phyloP scores from a whole-genome alignment of 2,329 filamentous ascomycete genomes.

The Fusarium nisikadoi region DNA sequence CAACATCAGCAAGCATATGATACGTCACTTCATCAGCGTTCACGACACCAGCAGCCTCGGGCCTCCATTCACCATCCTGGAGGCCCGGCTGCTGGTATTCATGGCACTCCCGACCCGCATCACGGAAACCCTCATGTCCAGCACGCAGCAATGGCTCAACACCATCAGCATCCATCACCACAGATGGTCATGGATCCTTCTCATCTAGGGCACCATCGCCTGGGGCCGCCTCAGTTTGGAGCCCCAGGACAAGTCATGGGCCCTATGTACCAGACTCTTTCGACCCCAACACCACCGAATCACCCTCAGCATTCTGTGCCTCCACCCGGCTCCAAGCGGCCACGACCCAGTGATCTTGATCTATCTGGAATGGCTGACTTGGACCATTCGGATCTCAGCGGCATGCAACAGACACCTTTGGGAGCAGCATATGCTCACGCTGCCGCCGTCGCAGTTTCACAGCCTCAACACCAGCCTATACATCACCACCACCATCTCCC shows the following conservation, averaged over 20 bases:
- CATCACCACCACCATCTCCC: conserved; percentile 88
- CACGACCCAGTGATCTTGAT: conserved; percentile 69
- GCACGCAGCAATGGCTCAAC: conserved; percentile 53
- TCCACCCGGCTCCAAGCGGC: conserved; percentile 59
- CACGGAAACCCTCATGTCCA: conserved; percentile 49
- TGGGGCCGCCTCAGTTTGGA: conserved; percentile 65
- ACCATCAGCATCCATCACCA: conserved; percentile 61
- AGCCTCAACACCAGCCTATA: conserved; percentile 60
- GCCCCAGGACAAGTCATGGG: conserved; percentile 59
- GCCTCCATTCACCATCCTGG: conserved; percentile 61
- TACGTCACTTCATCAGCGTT: conserved; percentile 51
- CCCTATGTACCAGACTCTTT: conserved; percentile 63
- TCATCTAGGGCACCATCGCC: conserved; percentile 63
- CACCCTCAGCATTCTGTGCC: conserved; percentile 45
- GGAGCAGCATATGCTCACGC: conserved; percentile 62
- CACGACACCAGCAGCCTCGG: conserved; percentile 55
- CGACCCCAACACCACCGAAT: conserved; percentile 52
- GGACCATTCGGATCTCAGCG: conserved; percentile 65
- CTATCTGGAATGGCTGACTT: conserved; percentile 64
- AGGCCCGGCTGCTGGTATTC: conserved; percentile 55
- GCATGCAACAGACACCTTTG: conserved; percentile 64
- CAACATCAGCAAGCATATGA: conserved; percentile 74
- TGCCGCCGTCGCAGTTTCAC: conserved; percentile 47
- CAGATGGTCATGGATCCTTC: conserved; percentile 67
- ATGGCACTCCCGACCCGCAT: conserved; percentile 55